Conservation (phyloP, 2,329 filamentous ascomycete genomes). For the Bipolaris victoriae region DNA sequence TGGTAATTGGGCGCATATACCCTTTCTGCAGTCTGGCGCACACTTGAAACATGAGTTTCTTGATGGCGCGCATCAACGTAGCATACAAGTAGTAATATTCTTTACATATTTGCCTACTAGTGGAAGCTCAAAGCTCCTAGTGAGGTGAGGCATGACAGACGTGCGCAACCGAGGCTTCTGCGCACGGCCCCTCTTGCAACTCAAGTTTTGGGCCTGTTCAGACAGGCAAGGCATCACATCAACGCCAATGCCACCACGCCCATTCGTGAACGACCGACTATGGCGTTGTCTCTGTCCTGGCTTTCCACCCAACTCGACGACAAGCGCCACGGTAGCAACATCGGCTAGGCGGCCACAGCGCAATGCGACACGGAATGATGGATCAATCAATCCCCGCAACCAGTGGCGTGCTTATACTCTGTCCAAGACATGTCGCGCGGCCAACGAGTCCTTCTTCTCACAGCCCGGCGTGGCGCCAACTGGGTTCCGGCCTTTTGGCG, state of each 20-base stretch:
- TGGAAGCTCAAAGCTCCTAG: too few species aligned
- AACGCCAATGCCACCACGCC: constrained; percentile 38
- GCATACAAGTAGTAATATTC: constrained; percentile 8
- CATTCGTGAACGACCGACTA: constrained; percentile 43
- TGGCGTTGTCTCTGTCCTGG: constrained; percentile 46
- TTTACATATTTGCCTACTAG: neutral
- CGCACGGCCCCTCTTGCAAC: constrained; percentile 3
- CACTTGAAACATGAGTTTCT: constrained; percentile 1
- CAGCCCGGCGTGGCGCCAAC: constrained; percentile 3
- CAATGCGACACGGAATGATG: constrained; percentile 2
- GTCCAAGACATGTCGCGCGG: constrained; percentile 5
- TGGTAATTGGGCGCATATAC: constrained; percentile 19
- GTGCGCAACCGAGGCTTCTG: constrained; percentile 4
- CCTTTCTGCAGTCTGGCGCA: constrained; percentile 6
- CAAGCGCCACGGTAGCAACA: neutral
- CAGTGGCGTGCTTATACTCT: constrained; percentile 26
- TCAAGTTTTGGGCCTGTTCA: constrained; percentile 9
- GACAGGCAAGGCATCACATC: constrained; percentile 6
- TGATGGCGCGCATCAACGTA: neutral
- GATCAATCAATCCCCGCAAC: neutral
- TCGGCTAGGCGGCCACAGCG: constrained; percentile 2
- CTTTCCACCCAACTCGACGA: constrained; percentile 19
- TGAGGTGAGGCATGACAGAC: neutral
- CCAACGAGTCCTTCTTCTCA: constrained; percentile 10
- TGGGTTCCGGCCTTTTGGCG: constrained; percentile 13